These are phyloP conservation scores for Chlorella vulgaris DNA, from an alignment of 139 green algal species.

Conservation along the genomic window DNA sequence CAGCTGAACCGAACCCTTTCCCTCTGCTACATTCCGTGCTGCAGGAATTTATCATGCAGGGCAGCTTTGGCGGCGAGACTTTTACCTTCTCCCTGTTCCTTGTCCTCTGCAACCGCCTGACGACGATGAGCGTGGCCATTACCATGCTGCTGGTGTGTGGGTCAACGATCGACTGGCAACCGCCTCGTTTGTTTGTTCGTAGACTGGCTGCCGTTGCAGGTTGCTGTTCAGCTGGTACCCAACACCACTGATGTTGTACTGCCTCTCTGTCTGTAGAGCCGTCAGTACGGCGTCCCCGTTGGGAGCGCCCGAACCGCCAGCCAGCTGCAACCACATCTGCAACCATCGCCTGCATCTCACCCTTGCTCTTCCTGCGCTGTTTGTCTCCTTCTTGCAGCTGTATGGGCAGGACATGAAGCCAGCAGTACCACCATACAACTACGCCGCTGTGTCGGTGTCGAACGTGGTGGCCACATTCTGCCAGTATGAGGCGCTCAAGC, in stretches of 20 bases:
- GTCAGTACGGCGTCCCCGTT: background rate
- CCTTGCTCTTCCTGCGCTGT: background rate
- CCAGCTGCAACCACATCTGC: background rate
- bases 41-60: conserved; percentile 96
- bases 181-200: background rate
- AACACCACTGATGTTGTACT: too few species aligned
- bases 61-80: conserved; percentile 62
- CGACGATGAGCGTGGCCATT: conserved; percentile 74
- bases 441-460: conserved; percentile 78
- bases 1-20: background rate
- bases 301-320: background rate
- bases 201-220: too few species aligned
- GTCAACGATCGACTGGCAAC: background rate
- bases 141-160: conserved; percentile 52
- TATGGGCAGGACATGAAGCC: conserved; percentile 48
- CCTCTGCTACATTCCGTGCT: background rate
- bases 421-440: conserved; percentile 70
- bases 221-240: background rate
- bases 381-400: conserved; percentile 6
- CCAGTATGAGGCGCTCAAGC: conserved; percentile 98
- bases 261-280: too few species aligned
- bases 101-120: conserved; percentile 93
- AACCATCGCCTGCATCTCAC: too few species aligned
- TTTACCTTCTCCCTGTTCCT: conserved; percentile 95
- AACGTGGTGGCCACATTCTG: conserved; percentile 97